phyloP scores from a whole-genome alignment of 108 stramenopile genomes.

The Cylindrotheca fusiformis region DNA sequence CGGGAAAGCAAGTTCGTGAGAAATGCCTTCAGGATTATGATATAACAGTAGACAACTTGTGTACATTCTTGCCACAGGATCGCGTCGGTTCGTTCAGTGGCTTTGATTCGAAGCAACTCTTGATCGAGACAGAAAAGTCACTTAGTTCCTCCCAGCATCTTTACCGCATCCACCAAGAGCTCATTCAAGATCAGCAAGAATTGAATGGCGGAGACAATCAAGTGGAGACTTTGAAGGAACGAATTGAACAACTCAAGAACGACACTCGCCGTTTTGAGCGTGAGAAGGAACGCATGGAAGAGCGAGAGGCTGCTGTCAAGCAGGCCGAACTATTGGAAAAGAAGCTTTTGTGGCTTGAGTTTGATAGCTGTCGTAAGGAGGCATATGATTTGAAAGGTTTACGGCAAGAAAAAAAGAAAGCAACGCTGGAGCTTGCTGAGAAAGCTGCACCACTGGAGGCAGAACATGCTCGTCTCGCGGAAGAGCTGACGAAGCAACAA shows the following conservation, averaged over 20 bases:
- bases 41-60: slow-evolving; percentile 91
- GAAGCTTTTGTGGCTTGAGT: slow-evolving; percentile 67
- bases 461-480: slow-evolving; percentile 26
- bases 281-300: slow-evolving; percentile 66
- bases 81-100: slow-evolving; percentile 90
- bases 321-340: slow-evolving; percentile 59
- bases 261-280: slow-evolving; percentile 63
- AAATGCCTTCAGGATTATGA: slow-evolving; percentile 57
- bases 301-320: slow-evolving; percentile 45
- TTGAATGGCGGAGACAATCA: slow-evolving; percentile 34
- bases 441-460: slow-evolving; percentile 50
- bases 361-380: slow-evolving; percentile 42
- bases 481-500: slow-evolving; percentile 18
- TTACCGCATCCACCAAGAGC: slow-evolving; percentile 63
- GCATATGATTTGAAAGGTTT: slow-evolving; percentile 46
- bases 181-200: slow-evolving; percentile 73
- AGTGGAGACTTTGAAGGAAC: slow-evolving; percentile 39
- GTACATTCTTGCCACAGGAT: slow-evolving; percentile 96
- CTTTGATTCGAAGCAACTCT: slow-evolving; percentile 65
- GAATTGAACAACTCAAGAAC: slow-evolving; percentile 45
- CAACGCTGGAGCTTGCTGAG: slow-evolving; percentile 33
- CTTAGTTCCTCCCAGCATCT: slow-evolving; percentile 44
- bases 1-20: slow-evolving; percentile 56
- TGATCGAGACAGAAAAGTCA: slow-evolving; percentile 87
- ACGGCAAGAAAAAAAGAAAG: slow-evolving; percentile 40